Percentiles rank a stretch among this genome's conserved stretches.
Conservation (phyloP, 371 early-diverging fungal genomes). For the Dichotomocladium elegans region DNA sequence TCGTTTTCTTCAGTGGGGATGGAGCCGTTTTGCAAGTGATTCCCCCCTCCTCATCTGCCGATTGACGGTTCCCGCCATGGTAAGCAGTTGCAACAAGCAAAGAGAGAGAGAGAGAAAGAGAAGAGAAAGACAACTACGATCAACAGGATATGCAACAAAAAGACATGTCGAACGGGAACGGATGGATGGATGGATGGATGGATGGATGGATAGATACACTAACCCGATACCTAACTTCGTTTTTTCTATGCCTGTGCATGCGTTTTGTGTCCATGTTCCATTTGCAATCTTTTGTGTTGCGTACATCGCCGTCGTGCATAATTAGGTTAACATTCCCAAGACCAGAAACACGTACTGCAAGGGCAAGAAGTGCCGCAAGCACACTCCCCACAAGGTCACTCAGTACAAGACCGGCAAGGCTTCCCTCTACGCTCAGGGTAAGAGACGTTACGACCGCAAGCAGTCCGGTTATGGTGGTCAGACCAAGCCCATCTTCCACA, state of each 20-base stretch:
- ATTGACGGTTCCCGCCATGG: neutral
- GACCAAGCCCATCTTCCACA: slow-evolving; percentile 98
- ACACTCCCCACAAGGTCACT: slow-evolving; percentile 98
- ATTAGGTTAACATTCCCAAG: slow-evolving; percentile 98
- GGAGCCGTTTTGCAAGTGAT: too few species aligned
- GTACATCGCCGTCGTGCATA: too few species aligned
- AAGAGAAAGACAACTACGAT: neutral
- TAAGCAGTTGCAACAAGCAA: neutral
- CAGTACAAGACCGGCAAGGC: slow-evolving; percentile 99
- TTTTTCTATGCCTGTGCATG: too few species aligned
- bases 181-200: neutral
- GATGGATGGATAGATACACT: neutral
- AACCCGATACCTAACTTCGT: too few species aligned
- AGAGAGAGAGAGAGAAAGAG: neutral
- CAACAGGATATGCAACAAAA: too few species aligned
- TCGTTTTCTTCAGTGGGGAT: too few species aligned
- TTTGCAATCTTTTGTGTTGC: too few species aligned
- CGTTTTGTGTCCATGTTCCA: too few species aligned
- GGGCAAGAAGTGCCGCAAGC: slow-evolving; percentile 94
- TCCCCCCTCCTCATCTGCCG: neutral
- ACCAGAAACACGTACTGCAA: slow-evolving; percentile 98
- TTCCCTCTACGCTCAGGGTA: slow-evolving; percentile 96
- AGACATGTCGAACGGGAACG: too few species aligned
- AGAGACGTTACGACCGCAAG: slow-evolving; percentile 66
- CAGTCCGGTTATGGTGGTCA: slow-evolving; percentile 98